These are phyloP conservation scores for Herpetospermum pedunculosum DNA, from an alignment of 306 rosid species.

Conservation along the genomic window DNA sequence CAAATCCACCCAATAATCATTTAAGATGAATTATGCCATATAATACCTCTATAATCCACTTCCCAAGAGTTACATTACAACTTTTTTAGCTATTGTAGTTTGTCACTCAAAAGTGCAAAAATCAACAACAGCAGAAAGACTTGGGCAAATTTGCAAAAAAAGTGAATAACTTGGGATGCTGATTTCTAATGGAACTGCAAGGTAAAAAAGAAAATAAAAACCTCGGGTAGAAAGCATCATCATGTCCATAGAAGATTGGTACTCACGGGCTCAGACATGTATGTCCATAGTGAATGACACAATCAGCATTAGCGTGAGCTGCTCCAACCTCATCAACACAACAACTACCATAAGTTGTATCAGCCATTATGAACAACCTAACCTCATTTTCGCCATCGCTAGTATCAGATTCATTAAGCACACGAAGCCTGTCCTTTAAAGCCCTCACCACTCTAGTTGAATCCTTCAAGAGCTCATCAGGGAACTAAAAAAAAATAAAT, in stretches of 20 bases:
- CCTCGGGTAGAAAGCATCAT: background rate
- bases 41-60: background rate
- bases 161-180: background rate
- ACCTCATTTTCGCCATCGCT: constrained; percentile 21
- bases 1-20: background rate
- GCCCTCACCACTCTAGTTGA: constrained; percentile 49
- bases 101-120: background rate
- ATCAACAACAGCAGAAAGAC: background rate
- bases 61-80: background rate
- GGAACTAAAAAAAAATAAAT: constrained; percentile 45
- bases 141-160: background rate
- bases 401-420: constrained; percentile 14
- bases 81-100: background rate
- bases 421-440: constrained; percentile 34
- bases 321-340: constrained; percentile 96
- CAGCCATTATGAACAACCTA: constrained; percentile 69
- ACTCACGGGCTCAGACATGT: constrained; percentile 90
- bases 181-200: background rate
- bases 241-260: background rate
- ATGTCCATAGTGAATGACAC: constrained; percentile 83
- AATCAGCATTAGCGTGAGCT: constrained; percentile 55
- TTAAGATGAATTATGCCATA: background rate
- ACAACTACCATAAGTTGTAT: constrained; percentile 84
- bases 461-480: constrained; percentile 69
- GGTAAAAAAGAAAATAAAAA: background rate